Evolutionary conservation across 371 early-diverging fungal species (phyloP).

Genomic region (Rhizomucor miehei): DNA sequence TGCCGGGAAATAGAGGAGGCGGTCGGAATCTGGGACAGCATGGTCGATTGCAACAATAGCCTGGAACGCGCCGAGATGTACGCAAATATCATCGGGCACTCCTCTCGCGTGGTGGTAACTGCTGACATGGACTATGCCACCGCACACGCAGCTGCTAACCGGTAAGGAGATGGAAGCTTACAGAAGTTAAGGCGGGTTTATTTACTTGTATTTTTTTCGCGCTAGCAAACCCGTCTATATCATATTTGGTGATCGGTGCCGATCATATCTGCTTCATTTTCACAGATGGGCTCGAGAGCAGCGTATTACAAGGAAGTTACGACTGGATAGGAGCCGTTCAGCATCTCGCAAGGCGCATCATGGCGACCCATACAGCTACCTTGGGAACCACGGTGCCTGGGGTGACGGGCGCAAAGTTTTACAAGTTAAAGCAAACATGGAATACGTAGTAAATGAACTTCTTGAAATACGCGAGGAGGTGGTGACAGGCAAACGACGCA

Average conservation of each 20-base stretch:
- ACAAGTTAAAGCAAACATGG: constrained; percentile 24
- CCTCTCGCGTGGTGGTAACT: constrained; percentile 32
- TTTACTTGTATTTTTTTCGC: background rate
- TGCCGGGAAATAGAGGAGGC: constrained; percentile 5
- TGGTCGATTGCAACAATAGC: constrained; percentile 10
- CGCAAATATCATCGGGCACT: constrained; percentile 23
- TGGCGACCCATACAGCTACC: constrained; percentile 36
- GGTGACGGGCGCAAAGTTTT: constrained; percentile 24
- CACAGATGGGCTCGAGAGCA: constrained; percentile 37
- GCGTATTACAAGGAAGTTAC: constrained; percentile 34
- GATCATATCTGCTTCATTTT: constrained; percentile 36
- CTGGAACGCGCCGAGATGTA: constrained; percentile 17
- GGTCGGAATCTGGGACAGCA: constrained; percentile 31
- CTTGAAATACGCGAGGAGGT: constrained; percentile 22
- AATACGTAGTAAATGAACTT: constrained; percentile 25
- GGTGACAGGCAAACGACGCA: constrained; percentile 32
- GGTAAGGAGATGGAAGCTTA: too few relatives aligned
- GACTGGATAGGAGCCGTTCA: constrained; percentile 23
- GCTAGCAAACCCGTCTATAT: constrained; percentile 42
- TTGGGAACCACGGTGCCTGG: constrained; percentile 36
- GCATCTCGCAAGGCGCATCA: constrained; percentile 4
- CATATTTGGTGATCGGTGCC: constrained; percentile 34
- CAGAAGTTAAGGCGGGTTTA: background rate
- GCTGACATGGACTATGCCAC: constrained; percentile 44
- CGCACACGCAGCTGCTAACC: constrained; percentile 33